Conservation (phyloP, 1,284 basidiomycete genomes). For the Inonotus hispidus region DNA sequence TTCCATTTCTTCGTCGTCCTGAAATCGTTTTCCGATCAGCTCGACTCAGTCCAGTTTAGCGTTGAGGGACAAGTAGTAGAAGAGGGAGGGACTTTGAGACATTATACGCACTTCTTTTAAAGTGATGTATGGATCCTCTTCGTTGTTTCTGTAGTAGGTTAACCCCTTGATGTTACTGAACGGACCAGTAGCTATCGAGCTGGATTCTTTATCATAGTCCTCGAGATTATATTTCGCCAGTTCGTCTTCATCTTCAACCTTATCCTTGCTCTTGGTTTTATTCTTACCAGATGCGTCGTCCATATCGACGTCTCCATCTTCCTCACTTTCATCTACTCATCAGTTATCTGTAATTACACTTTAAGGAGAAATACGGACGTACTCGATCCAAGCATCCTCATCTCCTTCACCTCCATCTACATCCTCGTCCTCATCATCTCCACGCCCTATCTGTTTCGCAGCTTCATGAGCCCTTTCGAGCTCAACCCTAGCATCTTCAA, state of each 20-base stretch:
- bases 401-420: constrained; percentile 42
- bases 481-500: constrained; percentile 84
- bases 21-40: constrained; percentile 16
- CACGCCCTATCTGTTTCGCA: constrained; percentile 66
- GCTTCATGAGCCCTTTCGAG: constrained; percentile 79
- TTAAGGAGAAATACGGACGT: constrained; percentile 35
- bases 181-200: constrained; percentile 68
- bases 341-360: neutral
- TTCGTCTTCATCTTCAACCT: constrained; percentile 55
- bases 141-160: constrained; percentile 86
- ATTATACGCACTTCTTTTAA: constrained; percentile 77
- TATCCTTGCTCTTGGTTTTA: constrained; percentile 29
- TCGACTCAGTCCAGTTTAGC: neutral
- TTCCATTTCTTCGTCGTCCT: constrained; percentile 80
- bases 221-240: constrained; percentile 92
- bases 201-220: constrained; percentile 86
- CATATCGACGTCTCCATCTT: constrained; percentile 48
- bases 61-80: neutral
- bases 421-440: constrained; percentile 48
- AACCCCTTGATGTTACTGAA: constrained; percentile 97
- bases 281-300: constrained; percentile 28
- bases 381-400: constrained; percentile 77
- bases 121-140: constrained; percentile 97
- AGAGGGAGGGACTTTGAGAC: too few species aligned
- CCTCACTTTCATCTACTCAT: constrained; percentile 33